A percentile compares a stretch with the other conserved stretches of the same genome.
Conservation (phyloP, 2,329 filamentous ascomycete genomes). For the Sodiomyces alkalinus region DNA sequence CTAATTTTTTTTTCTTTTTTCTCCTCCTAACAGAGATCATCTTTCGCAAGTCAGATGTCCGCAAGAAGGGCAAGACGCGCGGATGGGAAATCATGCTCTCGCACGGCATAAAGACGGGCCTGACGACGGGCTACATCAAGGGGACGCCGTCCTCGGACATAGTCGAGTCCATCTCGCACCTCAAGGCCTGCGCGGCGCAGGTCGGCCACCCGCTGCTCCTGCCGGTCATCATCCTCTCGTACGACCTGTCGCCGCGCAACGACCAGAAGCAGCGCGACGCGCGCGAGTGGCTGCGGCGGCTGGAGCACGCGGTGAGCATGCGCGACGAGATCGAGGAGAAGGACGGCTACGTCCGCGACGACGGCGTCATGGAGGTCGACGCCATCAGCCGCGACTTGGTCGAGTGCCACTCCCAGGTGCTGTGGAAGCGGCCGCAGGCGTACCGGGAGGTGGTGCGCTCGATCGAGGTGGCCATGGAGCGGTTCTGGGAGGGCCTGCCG, state of each 20-base stretch:
- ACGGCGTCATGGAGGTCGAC: slow-evolving; percentile 39
- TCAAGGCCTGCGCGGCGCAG: slow-evolving; percentile 32
- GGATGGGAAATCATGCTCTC: slow-evolving; percentile 51
- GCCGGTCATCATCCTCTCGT: slow-evolving; percentile 40
- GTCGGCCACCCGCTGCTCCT: slow-evolving; percentile 43
- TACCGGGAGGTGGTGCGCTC: slow-evolving; percentile 37
- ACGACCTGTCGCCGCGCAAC: slow-evolving; percentile 38
- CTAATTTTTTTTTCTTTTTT: no score
- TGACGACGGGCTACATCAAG: slow-evolving; percentile 47
- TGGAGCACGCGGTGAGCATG: slow-evolving; percentile 47
- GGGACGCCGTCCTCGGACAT: slow-evolving; percentile 43
- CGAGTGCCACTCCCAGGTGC: slow-evolving; percentile 45
- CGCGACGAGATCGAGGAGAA: slow-evolving; percentile 42
- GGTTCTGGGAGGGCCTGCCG: slow-evolving; percentile 18
- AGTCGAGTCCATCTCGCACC: slow-evolving; percentile 29
- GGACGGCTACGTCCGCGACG: slow-evolving; percentile 36
- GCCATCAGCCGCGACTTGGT: slow-evolving; percentile 45
- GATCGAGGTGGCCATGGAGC: slow-evolving; percentile 31
- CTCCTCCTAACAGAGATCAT: no score
- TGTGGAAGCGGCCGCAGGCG: slow-evolving; percentile 48
- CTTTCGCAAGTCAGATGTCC: slow-evolving; percentile 50
- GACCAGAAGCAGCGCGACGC: slow-evolving; percentile 49
- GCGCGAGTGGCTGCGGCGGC: slow-evolving; percentile 42
- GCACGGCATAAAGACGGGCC: slow-evolving; percentile 34
- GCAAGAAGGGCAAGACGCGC: slow-evolving; percentile 46